These are phyloP conservation scores for Neltuma alba DNA, from an alignment of 306 rosid species.

Conservation along the genomic window DNA sequence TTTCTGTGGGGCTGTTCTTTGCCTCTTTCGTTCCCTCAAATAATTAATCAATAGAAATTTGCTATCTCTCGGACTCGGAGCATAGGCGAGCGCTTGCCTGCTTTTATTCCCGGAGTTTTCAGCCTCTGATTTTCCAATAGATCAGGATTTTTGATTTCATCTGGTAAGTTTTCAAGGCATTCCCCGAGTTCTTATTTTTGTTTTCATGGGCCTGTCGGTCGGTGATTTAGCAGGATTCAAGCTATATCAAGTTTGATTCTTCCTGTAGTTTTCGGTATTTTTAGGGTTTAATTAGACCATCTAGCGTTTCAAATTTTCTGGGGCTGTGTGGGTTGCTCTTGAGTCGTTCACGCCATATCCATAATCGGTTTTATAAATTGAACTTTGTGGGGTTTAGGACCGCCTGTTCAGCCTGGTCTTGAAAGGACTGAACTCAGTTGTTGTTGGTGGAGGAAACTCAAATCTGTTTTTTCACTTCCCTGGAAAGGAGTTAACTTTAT, in stretches of 20 bases:
- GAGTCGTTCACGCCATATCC: background rate
- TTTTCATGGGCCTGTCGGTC: slow-evolving; percentile 40
- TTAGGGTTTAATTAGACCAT: slow-evolving; percentile 31
- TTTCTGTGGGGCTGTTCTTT: slow-evolving; percentile 46
- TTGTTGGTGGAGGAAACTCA: slow-evolving; percentile 20
- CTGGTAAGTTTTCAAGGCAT: slow-evolving; percentile 37
- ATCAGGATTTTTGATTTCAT: slow-evolving; percentile 44
- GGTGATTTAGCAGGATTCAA: slow-evolving; percentile 37
- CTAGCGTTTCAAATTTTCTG: slow-evolving; percentile 1
- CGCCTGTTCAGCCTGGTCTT: slow-evolving; percentile 23
- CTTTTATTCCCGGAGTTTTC: slow-evolving; percentile 39
- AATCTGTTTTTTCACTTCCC: slow-evolving; percentile 21
- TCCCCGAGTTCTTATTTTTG: background rate
- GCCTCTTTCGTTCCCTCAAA: slow-evolving; percentile 32
- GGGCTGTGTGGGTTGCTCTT: slow-evolving; percentile 14
- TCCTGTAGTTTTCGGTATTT: background rate
- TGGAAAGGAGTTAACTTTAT: slow-evolving; percentile 55
- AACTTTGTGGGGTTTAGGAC: slow-evolving; percentile 25
- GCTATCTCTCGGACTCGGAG: slow-evolving; percentile 22
- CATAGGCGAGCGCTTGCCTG: slow-evolving; percentile 25
- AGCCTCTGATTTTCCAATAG: slow-evolving; percentile 41
- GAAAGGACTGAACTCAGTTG: slow-evolving; percentile 27
- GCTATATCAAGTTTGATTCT: slow-evolving; percentile 39
- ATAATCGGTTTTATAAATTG: background rate
- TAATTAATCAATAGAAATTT: background rate